Percentiles rank a stretch among this genome's conserved stretches.
Evolutionary conservation across 129 eudicot genomes (phyloP).

Genomic region (Oenanthe sinensis): DNA sequence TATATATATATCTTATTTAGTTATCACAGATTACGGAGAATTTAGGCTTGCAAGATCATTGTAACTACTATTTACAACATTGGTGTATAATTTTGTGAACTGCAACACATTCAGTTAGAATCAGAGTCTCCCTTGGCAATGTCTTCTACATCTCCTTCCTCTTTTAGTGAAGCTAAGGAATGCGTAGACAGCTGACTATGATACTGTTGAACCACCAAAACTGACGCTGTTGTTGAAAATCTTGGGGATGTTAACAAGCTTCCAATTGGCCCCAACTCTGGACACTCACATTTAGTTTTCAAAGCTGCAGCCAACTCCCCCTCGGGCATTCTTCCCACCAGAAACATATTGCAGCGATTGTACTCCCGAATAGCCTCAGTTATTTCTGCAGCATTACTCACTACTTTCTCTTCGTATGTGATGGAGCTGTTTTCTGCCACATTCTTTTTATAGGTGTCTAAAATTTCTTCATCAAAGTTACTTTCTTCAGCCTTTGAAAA

Average conservation of each 20-base stretch:
- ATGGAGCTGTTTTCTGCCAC: slow-evolving; percentile 7
- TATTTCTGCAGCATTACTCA: slow-evolving; percentile 12
- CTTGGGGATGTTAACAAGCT: slow-evolving; percentile 10
- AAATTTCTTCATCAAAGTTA: slow-evolving; percentile 13
- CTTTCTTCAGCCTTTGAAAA: background rate
- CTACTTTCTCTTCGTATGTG: slow-evolving; percentile 14
- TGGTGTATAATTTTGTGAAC: background rate
- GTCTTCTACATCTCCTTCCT: background rate
- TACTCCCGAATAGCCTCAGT: slow-evolving; percentile 11
- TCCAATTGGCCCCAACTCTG: slow-evolving; percentile 27
- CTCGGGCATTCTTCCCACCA: slow-evolving; percentile 21
- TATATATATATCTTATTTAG: background rate
- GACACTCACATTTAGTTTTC: slow-evolving; percentile 14
- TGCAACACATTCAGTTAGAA: background rate
- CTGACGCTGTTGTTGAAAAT: slow-evolving; percentile 22
- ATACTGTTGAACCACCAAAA: slow-evolving; percentile 27
- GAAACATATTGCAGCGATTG: slow-evolving; percentile 23
- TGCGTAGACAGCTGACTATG: slow-evolving; percentile 3
- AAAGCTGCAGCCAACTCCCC: slow-evolving; percentile 17
- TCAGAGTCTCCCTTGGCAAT: background rate
- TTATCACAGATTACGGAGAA: background rate
- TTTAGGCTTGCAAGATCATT: background rate
- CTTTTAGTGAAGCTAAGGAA: slow-evolving; percentile 1
- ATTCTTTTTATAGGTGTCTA: slow-evolving; percentile 6
- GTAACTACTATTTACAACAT: background rate